These are phyloP conservation scores for Termitomyces sp. DNA, from an alignment of 768 basidiomycete species.

Conservation along the genomic window DNA sequence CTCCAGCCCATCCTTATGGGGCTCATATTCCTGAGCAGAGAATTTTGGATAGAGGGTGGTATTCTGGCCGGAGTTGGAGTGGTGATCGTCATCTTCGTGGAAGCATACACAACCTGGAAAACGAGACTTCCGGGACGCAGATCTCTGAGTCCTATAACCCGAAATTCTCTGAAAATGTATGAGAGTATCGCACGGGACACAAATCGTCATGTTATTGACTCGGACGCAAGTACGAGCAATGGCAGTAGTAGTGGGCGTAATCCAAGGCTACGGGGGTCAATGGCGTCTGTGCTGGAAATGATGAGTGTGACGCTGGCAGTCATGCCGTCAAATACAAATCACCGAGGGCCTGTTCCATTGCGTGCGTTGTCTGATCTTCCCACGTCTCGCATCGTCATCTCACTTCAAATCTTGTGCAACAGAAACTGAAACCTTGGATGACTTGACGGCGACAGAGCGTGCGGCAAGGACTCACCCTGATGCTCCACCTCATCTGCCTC, in stretches of 20 bases:
- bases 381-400: conserved; percentile 1
- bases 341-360: conserved; percentile 62
- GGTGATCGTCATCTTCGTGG: conserved; percentile 55
- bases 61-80: conserved; percentile 56
- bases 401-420: conserved; percentile 12
- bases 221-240: conserved; percentile 48
- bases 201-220: conserved; percentile 32
- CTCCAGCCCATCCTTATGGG: conserved; percentile 77
- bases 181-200: conserved; percentile 37
- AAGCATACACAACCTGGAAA: conserved; percentile 52
- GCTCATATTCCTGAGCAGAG: conserved; percentile 62
- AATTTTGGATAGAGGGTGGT: conserved; percentile 71
- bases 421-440: conserved; percentile 80
- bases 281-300: conserved; percentile 82
- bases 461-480: conserved; percentile 77
- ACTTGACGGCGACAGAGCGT: conserved; percentile 73
- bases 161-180: conserved; percentile 57
- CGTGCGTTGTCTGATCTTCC: conserved; percentile 41
- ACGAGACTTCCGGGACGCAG: conserved; percentile 44
- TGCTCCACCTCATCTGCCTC: conserved; percentile 69
- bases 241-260: conserved; percentile 41
- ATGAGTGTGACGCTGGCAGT: conserved; percentile 79
- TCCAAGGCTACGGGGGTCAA: conserved; percentile 59
- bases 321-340: conserved; percentile 54
- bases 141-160: conserved; percentile 54